Evolutionary conservation across 225 moss, liverwort and hornwort genomes (phyloP).

Genomic region (Bryum argenteum): DNA sequence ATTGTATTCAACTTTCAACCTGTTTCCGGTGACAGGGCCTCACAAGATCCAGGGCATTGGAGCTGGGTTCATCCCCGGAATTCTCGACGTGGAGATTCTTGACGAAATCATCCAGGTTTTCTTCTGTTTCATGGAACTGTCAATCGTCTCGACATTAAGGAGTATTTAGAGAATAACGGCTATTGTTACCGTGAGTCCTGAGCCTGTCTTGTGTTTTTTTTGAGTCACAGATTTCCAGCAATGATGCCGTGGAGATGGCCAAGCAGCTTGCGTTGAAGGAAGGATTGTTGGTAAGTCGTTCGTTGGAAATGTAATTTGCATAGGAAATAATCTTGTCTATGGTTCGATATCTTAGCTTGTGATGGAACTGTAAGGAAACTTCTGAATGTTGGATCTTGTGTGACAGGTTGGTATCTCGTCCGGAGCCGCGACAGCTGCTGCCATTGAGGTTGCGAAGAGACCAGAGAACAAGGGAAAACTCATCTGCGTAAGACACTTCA

Average conservation of each 20-base stretch:
- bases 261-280: constrained; percentile 95
- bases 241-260: constrained; percentile 95
- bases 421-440: constrained; percentile 92
- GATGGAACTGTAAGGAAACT: background rate
- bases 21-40: constrained; percentile 61
- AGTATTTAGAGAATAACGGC: background rate
- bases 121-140: background rate
- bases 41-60: constrained; percentile 99
- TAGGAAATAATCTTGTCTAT: background rate
- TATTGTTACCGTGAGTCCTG: background rate
- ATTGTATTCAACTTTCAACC: background rate
- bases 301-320: background rate
- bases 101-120: constrained; percentile 92
- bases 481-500: constrained; percentile 57
- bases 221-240: constrained; percentile 75
- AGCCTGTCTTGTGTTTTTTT: constrained; percentile 18
- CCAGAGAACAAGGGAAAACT: constrained; percentile 96
- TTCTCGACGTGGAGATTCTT: constrained; percentile 93
- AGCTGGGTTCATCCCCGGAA: constrained; percentile 96
- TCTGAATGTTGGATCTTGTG: constrained; percentile 16
- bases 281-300: constrained; percentile 77
- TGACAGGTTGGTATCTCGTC: constrained; percentile 97
- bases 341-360: background rate
- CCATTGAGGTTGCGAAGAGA: constrained; percentile 87
- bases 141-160: background rate